These are phyloP conservation scores for Entophlyctis luteolus DNA, from an alignment of 192 early-diverging fungal species.

Conservation along the genomic window DNA sequence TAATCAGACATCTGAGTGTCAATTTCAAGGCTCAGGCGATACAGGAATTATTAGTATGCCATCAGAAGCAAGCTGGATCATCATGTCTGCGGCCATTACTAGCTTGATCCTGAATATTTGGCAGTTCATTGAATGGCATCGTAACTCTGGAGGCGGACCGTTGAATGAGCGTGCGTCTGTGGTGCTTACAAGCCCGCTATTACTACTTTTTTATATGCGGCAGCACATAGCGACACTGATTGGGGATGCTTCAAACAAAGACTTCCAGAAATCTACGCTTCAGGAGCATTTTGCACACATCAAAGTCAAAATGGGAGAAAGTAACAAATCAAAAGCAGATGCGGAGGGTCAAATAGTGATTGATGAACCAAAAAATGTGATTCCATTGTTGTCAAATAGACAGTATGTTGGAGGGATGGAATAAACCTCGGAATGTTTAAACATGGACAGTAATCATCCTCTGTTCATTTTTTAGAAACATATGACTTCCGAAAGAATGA, in stretches of 20 bases:
- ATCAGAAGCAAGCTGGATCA: not conserved
- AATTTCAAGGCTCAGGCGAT: not conserved
- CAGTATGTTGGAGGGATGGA: too few relatives aligned
- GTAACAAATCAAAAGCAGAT: not conserved
- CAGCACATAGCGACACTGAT: not conserved
- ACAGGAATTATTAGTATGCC: slow-evolving; percentile 6
- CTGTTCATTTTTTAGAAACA: too few relatives aligned
- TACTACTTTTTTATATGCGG: not conserved
- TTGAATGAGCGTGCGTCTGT: not conserved
- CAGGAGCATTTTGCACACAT: slow-evolving; percentile 2
- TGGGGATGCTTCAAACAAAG: not conserved
- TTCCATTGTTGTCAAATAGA: too few relatives aligned
- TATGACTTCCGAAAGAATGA: too few relatives aligned
- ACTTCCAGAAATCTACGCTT: not conserved
- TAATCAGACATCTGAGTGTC: not conserved
- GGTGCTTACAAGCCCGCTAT: slow-evolving; percentile 4
- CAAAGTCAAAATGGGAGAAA: slow-evolving; percentile 1
- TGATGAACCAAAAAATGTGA: not conserved
- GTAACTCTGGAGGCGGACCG: not conserved
- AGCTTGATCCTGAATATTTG: not conserved
- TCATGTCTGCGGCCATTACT: not conserved
- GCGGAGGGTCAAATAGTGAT: slow-evolving; percentile 5
- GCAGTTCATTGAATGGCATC: not conserved
- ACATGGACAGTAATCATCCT: too few relatives aligned
- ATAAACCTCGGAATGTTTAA: too few relatives aligned